Percentiles rank a stretch among this genome's conserved stretches.
Evolutionary conservation across 2,329 filamentous ascomycete species (phyloP).

Genomic region (Trichoderma atrobrunneum): DNA sequence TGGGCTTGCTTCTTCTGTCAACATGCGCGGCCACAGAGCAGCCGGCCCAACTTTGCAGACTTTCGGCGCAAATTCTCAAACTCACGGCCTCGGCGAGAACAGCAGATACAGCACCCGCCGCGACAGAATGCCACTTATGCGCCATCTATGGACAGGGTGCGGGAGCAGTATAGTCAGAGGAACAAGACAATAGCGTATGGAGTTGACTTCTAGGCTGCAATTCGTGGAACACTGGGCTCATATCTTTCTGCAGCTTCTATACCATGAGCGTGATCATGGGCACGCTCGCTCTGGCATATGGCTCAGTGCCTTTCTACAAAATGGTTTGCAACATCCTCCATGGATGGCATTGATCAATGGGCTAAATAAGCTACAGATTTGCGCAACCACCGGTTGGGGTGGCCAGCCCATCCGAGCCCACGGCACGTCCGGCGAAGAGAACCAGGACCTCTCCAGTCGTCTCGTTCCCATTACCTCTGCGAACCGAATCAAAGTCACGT

Average conservation of each 20-base stretch:
- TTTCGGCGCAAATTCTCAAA: constrained; percentile 35
- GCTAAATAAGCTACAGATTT: constrained; percentile 53
- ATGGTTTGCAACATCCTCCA: constrained; percentile 53
- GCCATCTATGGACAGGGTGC: constrained; percentile 60
- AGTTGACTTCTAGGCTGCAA: constrained; percentile 7
- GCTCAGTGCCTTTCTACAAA: constrained; percentile 82
- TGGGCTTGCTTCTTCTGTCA: constrained; percentile 41
- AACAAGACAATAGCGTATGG: constrained; percentile 58
- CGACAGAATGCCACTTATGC: constrained; percentile 28
- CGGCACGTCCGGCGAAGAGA: constrained; percentile 41
- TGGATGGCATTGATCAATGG: neutral
- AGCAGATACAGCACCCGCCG: constrained; percentile 25
- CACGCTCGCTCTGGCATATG: constrained; percentile 77
- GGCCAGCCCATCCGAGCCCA: constrained; percentile 87
- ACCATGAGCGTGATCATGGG: constrained; percentile 73
- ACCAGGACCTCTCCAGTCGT: constrained; percentile 67
- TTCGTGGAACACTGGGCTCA: constrained; percentile 22
- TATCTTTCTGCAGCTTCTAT: constrained; percentile 57
- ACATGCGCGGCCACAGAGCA: constrained; percentile 31
- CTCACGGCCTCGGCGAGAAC: constrained; percentile 26
- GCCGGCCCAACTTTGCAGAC: constrained; percentile 23
- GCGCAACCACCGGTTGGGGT: constrained; percentile 84
- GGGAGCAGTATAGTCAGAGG: constrained; percentile 61
- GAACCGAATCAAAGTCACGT: constrained; percentile 88
- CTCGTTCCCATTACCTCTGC: constrained; percentile 77